A percentile compares a stretch with the other conserved stretches of the same genome.
Evolutionary conservation across 2,329 filamentous ascomycete genomes (phyloP).

Genomic region (Trichophyton benhamiae): DNA sequence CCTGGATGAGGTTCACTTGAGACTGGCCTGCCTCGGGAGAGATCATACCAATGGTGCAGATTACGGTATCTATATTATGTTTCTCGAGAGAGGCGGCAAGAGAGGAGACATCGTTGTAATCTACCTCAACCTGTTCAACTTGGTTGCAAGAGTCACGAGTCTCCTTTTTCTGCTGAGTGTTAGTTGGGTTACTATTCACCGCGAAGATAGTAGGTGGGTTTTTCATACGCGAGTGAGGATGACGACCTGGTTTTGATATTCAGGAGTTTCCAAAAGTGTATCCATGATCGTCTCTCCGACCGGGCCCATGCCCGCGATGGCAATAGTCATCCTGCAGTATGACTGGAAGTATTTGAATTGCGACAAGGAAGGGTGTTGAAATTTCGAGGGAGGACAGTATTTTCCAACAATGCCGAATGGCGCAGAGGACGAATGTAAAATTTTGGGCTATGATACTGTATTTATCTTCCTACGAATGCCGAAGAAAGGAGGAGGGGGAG

Average conservation of each 20-base stretch:
- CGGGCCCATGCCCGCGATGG: neutral
- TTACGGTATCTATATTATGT: neutral
- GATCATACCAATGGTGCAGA: conserved; percentile 1
- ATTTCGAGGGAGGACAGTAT: too few relatives aligned
- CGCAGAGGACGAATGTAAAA: too few relatives aligned
- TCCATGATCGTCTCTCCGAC: neutral
- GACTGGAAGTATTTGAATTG: too few relatives aligned
- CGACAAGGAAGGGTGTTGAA: too few relatives aligned
- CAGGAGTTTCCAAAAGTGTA: neutral
- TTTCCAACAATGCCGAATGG: too few relatives aligned
- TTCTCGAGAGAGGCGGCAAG: neutral
- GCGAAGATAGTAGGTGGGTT: neutral
- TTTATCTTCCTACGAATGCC: too few relatives aligned
- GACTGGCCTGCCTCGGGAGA: neutral
- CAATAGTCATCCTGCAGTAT: neutral
- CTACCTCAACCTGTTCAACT: neutral
- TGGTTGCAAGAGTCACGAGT: neutral
- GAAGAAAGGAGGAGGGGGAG: too few relatives aligned
- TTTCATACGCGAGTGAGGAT: neutral
- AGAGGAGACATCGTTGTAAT: neutral
- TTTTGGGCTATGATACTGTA: too few relatives aligned
- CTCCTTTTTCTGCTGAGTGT: neutral
- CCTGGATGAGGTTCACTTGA: conserved; percentile 4
- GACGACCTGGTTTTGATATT: neutral
- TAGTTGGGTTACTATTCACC: neutral